Evolutionary conservation across 2,329 filamentous ascomycete genomes (phyloP).

Genomic region (Hirsutella rhossiliensis): DNA sequence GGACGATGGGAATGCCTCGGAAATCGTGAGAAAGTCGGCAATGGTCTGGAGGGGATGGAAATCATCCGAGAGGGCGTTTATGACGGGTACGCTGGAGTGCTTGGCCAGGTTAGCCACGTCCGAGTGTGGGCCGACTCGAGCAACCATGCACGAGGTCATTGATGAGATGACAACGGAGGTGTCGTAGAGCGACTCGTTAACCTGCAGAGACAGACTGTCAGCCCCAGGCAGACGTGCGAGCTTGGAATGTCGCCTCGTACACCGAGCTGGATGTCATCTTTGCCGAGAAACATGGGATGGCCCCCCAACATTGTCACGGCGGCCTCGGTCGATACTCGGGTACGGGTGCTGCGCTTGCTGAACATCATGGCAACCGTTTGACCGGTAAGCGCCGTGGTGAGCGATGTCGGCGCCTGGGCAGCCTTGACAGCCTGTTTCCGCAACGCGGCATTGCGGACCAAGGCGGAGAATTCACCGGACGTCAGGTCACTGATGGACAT

Average conservation of each 20-base stretch:
- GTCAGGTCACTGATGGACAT: conserved; percentile 84
- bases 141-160: conserved; percentile 76
- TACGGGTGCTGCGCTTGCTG: conserved; percentile 89
- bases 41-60: conserved; percentile 93
- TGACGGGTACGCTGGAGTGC: conserved; percentile 66
- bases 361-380: conserved; percentile 93
- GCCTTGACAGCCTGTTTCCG: conserved; percentile 72
- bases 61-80: conserved; percentile 79
- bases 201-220: conserved; percentile 26
- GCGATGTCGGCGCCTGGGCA: conserved; percentile 36
- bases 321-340: conserved; percentile 84
- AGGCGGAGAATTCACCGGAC: conserved; percentile 62
- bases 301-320: conserved; percentile 83
- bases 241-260: conserved; percentile 31
- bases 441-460: conserved; percentile 70
- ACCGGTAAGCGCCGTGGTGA: conserved; percentile 54
- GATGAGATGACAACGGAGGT: conserved; percentile 89
- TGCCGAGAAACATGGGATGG: conserved; percentile 91
- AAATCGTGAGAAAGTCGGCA: conserved; percentile 84
- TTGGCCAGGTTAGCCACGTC: conserved; percentile 61
- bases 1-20: conserved; percentile 56
- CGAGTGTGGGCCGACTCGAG: conserved; percentile 65
- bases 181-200: conserved; percentile 92
- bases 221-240: background rate
- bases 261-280: conserved; percentile 91